These are phyloP conservation scores for Colletotrichum lini DNA, from an alignment of 2,329 filamentous ascomycete genomes.

Conservation along the genomic window DNA sequence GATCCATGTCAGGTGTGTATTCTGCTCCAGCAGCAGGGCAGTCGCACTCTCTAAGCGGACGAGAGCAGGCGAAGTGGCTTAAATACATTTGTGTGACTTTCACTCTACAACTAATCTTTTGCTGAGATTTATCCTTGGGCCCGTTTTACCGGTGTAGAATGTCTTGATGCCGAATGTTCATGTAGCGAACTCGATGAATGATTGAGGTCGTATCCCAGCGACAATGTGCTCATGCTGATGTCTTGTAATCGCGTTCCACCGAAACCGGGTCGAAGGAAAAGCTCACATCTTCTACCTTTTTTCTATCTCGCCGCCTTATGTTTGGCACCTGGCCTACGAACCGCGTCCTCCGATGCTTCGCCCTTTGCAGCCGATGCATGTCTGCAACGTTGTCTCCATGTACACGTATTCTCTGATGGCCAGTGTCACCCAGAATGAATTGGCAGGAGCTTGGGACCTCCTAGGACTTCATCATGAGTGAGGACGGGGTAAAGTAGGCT, in stretches of 20 bases:
- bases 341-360: neutral
- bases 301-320: neutral
- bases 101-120: neutral
- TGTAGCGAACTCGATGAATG: no score
- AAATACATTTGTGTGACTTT: neutral
- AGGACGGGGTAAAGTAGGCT: neutral
- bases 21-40: slow-evolving; percentile 8
- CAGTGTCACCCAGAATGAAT: neutral
- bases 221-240: no score
- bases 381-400: no score
- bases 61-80: slow-evolving; percentile 8
- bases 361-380: neutral
- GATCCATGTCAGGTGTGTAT: neutral
- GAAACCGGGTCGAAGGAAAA: no score
- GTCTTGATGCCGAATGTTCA: neutral
- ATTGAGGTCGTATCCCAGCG: neutral
- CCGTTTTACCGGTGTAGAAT: neutral
- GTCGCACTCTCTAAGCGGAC: slow-evolving; percentile 5
- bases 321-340: neutral
- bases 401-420: neutral
- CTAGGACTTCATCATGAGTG: no score
- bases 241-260: neutral
- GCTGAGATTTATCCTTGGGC: neutral
- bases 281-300: neutral
- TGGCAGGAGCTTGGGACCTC: no score